Evolutionary conservation across 768 basidiomycete genomes (phyloP), one percentile per base, ranked within the genome.

Genomic region (Leccinum longicurvipes): DNA sequence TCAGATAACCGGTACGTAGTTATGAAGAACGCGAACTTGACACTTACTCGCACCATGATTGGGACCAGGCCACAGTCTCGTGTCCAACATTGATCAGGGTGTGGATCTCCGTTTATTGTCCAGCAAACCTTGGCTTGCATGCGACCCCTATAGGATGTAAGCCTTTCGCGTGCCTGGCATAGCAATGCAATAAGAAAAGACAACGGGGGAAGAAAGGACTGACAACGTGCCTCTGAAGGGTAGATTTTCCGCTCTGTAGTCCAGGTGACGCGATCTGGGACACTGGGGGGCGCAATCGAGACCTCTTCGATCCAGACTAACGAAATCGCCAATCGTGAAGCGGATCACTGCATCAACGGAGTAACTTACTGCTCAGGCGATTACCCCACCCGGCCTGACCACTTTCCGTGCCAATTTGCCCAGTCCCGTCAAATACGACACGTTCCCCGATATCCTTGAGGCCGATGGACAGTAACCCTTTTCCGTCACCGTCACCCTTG

Each of bases 241-340:
- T 87, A 99, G 7, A 92, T 82, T 68, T 84, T 81, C 57, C 91
- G 75, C 62, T 96, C 92, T 24, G 73, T 80, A 3, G 87, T 85
- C 36, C 79, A 78, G 58, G 82, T 84, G 56, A 92, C 91, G 67
- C 82, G 89, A 39, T 96, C 93, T 4, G 91, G 79, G 2, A 93
- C 89, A 79, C 92, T 87, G 6, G 97, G 97, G 62, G 85, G 79
- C 0, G 86, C 84, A 49, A 99, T 83, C 1, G 86, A 83, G 2
- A 93, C 87, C 60, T 88, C 82, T 42, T 94, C 90, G 57, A 98
- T 92, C 83, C 91, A 89, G 70, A 97, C 97, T 99, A 71, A n/a
- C 60, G 21, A 55, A 31, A 56, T 10, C 25, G 23, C 41, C 29
- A 55, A 53, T 47, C 55, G 48, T 54, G 32, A 63, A 54, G 32